Evolutionary conservation across 768 basidiomycete species (phyloP), one percentile per base, ranked within the genome.

Genomic region (Termitomyces sp.): DNA sequence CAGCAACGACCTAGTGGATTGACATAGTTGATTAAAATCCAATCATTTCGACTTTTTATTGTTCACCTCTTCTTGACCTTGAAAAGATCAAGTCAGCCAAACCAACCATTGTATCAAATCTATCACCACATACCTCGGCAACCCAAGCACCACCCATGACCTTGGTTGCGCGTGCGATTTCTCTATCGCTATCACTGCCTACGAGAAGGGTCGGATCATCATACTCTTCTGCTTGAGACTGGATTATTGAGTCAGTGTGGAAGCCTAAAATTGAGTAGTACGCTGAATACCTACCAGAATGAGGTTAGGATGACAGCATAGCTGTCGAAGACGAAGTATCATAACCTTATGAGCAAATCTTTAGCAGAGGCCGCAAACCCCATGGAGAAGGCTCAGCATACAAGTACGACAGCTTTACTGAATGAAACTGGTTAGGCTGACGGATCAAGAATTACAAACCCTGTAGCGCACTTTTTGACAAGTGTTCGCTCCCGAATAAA

Each of bases 261-360:
- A 20, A 32, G 16, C 6, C 8, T 35, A 10, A 5, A 13, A 41
- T 5, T 6, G 32, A 41, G n/a, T 32, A 28, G 47, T 60, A 43
- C 49, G 60, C 48, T 18, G 66, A 61, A 7, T 7, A 67, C 80
- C 35, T 53, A 87, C 86, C 43, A 89, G 74, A 44, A 89, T 84
- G 5, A 92, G 80, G 65, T 85, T 75, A 0, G 89, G 89, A 67
- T 90, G 89, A 62, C 83, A 82, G 66, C 87, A 89, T 0, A 91
- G 72, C 66, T 91, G 90, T 5, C 89, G 79, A 43, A 93, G 73
- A 6, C 90, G 85, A 36, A 92, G 77, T 20, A 93, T 87, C 81
- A 92, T 79, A 26, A 89, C 84, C 77, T 87, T 64, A 14, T 41
- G 41, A 18, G 44, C 5, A 26, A 8, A 40, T 33, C 32, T 18